A percentile compares a stretch with the other conserved stretches of the same genome.
phyloP scores from a whole-genome alignment of 2,329 filamentous ascomycete species.

The Phyllosticta citribraziliensis region DNA sequence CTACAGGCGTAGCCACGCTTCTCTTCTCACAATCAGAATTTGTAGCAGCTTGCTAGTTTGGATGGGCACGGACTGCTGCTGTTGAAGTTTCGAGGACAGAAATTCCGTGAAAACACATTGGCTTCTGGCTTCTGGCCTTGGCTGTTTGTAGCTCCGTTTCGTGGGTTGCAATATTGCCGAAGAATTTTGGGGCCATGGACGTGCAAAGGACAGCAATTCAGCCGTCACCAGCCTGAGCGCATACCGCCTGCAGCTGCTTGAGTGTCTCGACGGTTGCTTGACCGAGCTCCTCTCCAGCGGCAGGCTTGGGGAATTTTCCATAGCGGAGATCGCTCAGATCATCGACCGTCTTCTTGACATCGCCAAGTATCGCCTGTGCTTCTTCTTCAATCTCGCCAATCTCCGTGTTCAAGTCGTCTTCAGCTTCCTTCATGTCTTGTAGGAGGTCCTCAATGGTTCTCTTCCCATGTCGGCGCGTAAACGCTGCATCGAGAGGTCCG shows the following conservation, averaged over 20 bases:
- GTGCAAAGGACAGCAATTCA: neutral
- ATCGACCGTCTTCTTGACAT: slow-evolving; percentile 57
- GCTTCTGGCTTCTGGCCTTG: too few species aligned
- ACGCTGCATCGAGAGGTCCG: slow-evolving; percentile 26
- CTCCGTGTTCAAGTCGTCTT: slow-evolving; percentile 56
- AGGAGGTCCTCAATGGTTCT: slow-evolving; percentile 58
- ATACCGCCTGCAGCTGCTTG: slow-evolving; percentile 52
- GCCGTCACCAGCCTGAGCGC: slow-evolving; percentile 22
- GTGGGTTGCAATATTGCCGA: too few species aligned
- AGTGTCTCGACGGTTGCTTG: slow-evolving; percentile 61
- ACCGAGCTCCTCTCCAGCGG: slow-evolving; percentile 48
- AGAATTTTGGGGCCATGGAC: neutral
- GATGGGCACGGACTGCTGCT: neutral
- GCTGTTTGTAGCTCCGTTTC: too few species aligned
- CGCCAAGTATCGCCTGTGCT: slow-evolving; percentile 48
- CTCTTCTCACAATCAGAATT: neutral
- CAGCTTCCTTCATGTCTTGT: slow-evolving; percentile 59
- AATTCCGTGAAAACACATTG: too few species aligned
- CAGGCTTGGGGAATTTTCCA: slow-evolving; percentile 51
- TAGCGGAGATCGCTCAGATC: slow-evolving; percentile 75
- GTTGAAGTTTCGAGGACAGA: neutral
- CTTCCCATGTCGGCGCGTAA: slow-evolving; percentile 35
- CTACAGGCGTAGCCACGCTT: neutral
- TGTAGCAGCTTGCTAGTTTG: neutral
- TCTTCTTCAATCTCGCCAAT: slow-evolving; percentile 57